phyloP scores from a whole-genome alignment of 257 asterid species.

The Pogostemon cablin region DNA sequence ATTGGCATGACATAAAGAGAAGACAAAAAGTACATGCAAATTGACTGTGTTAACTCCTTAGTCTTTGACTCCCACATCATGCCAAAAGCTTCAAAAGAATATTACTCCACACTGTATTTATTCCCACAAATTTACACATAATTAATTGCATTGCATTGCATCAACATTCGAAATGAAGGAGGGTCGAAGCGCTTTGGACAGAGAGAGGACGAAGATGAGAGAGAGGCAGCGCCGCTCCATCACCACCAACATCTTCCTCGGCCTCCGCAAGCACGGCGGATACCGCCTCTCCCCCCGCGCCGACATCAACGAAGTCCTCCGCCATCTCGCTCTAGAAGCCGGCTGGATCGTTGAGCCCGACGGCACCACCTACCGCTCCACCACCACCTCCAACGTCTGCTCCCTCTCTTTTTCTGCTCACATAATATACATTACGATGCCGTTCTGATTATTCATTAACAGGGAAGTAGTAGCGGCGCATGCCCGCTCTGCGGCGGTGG shows the following conservation, averaged over 20 bases:
- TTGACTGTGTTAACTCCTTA: conserved; percentile 49
- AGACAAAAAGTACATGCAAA: conserved; percentile 40
- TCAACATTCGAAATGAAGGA: not conserved
- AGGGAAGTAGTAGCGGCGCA: conserved; percentile 22
- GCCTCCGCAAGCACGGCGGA: conserved; percentile 63
- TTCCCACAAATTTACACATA: no score
- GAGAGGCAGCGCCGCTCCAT: conserved; percentile 53
- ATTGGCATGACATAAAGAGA: not conserved
- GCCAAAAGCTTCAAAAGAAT: conserved; percentile 30
- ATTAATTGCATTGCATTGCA: not conserved
- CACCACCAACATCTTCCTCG: conserved; percentile 60
- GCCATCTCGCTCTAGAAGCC: conserved; percentile 57
- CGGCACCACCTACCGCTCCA: conserved; percentile 57
- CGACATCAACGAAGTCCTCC: conserved; percentile 59
- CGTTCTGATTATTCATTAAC: not conserved
- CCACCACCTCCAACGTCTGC: conserved; percentile 33
- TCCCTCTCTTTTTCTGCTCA: not conserved
- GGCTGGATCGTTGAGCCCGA: conserved; percentile 51
- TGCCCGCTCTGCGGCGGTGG: conserved; percentile 47
- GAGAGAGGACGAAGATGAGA: conserved; percentile 55
- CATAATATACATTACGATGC: not conserved
- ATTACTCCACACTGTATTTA: not conserved
- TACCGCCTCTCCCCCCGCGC: conserved; percentile 62
- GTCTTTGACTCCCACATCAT: conserved; percentile 24
- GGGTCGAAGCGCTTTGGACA: conserved; percentile 38